A percentile compares a stretch with the other conserved stretches of the same genome.
phyloP scores from a whole-genome alignment of 345 rosid species.

The Alliaria petiolata region DNA sequence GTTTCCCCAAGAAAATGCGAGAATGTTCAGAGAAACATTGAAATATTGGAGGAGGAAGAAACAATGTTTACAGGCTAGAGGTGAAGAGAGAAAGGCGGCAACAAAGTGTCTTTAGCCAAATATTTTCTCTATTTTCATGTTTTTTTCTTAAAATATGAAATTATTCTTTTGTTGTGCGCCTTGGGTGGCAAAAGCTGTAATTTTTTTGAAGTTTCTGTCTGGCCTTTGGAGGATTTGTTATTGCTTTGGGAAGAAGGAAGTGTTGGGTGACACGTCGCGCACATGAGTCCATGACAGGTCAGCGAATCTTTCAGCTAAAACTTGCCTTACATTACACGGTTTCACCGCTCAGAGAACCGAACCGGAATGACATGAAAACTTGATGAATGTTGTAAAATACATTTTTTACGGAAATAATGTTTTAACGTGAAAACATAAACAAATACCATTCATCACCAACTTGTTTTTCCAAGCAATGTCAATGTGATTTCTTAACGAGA shows the following conservation, averaged over 20 bases:
- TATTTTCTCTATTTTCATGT: neutral
- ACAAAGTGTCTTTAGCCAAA: conserved; percentile 4
- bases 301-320: conserved; percentile 26
- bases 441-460: too few relatives aligned
- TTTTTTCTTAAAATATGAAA: neutral
- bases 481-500: too few relatives aligned
- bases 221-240: neutral
- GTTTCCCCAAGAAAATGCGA: conserved; percentile 24
- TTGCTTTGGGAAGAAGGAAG: conserved; percentile 11
- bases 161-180: neutral
- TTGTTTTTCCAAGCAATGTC: too few relatives aligned
- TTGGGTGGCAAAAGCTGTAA: conserved; percentile 18
- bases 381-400: too few relatives aligned
- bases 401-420: too few relatives aligned
- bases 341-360: neutral
- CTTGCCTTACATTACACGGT: too few relatives aligned
- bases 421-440: too few relatives aligned
- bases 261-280: conserved; percentile 31
- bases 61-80: conserved; percentile 31
- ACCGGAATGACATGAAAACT: too few relatives aligned
- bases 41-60: neutral
- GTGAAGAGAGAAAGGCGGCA: conserved; percentile 39
- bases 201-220: neutral
- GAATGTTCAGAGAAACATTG: conserved; percentile 9
- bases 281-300: conserved; percentile 13